Conservation (phyloP, 2,329 filamentous ascomycete genomes). For the Aureobasidium vineae region DNA sequence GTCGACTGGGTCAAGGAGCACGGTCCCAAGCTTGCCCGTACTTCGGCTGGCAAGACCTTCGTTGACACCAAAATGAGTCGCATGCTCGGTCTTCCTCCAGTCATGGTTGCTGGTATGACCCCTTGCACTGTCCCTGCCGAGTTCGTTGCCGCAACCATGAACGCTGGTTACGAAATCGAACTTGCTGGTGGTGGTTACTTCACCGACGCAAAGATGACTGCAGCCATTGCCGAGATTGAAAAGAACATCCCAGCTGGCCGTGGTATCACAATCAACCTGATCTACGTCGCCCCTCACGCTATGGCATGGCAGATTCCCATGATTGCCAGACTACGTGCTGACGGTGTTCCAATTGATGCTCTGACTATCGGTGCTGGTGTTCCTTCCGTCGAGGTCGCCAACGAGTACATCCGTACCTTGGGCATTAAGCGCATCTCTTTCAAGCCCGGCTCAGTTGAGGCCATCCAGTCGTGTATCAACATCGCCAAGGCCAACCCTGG, state of each 20-base stretch:
- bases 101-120: constrained; percentile 94
- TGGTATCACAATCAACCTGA: constrained; percentile 85
- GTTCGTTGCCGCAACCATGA: constrained; percentile 90
- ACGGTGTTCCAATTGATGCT: constrained; percentile 88
- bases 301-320: constrained; percentile 93
- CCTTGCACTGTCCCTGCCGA: constrained; percentile 86
- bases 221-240: constrained; percentile 80
- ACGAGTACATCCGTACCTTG: constrained; percentile 90
- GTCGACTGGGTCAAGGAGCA: constrained; percentile 98
- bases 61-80: constrained; percentile 97
- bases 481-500: constrained; percentile 91
- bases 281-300: constrained; percentile 84
- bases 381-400: constrained; percentile 86
- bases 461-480: constrained; percentile 86
- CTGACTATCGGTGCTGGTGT: constrained; percentile 91
- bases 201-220: constrained; percentile 76
- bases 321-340: constrained; percentile 72
- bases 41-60: constrained; percentile 81
- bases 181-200: constrained; percentile 88
- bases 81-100: constrained; percentile 76
- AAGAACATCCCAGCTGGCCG: constrained; percentile 77
- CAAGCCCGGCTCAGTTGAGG: constrained; percentile 87
- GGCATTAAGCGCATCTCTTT: constrained; percentile 91
- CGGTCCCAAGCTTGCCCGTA: constrained; percentile 87
- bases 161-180: constrained; percentile 92